Evolutionary conservation across 257 asterid species (phyloP), one percentile per base, ranked within the genome.

Genomic region (Nicotiana otophora): DNA sequence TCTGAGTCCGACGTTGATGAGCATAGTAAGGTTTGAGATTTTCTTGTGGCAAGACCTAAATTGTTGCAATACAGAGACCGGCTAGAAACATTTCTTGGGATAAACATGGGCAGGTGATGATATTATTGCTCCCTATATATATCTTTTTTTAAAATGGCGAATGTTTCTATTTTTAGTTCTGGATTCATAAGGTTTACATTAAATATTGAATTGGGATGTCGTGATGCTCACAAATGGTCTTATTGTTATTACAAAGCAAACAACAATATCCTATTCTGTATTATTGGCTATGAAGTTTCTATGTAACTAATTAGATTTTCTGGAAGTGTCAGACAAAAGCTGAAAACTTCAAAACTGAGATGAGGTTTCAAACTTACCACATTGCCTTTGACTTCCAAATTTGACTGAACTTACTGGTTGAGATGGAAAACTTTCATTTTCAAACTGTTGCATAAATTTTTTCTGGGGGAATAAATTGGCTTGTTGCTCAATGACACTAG

Each of bases 41-140:
- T 86, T 72, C 97, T 97, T 65, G 39, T 94, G 83, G 92, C 92
- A 83, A 92, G 99, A 82, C 95, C 94, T 48, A 93, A 91, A 81
- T 87, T 96, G 85, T 85, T 96, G 79, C 96, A 89, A 84, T 91
- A 83, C 84, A 90, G 92, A 82, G 99, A 96, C 88, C 91, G 93
- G 88, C 90, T 96, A 66, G 99, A 96, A 90, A 94, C 99, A 69
- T 96, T 94, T 91, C 84, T 96, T 84, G 98, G 98, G 81, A 93
- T 96, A 87, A 96, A 90, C 85, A 96, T 92, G 98, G 99, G 98
- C 92, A 96, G 99, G 99, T 96, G 87, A 87, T 88, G 77, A 70
- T 85, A 57, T 70, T 83, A 23, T 28, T 31, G 5, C 42, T 74
- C 48, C 60, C 26, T 48, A 11, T 58, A 23, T 23, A 23, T 23